Base-by-base conservation (phyloP, 108 stramenopile species). In the Aurantiochytrium sp. region DNA sequence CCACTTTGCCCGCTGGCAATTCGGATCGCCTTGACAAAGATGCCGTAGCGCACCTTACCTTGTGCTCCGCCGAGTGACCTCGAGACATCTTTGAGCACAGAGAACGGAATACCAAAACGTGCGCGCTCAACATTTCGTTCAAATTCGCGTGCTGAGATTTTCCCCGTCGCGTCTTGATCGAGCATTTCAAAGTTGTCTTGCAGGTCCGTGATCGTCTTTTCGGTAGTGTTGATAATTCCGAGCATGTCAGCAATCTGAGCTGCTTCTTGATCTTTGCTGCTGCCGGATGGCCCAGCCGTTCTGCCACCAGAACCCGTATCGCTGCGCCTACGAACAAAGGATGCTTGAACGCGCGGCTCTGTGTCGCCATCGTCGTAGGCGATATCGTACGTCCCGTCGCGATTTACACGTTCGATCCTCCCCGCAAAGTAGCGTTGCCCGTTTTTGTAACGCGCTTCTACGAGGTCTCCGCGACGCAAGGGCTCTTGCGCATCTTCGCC, bases 351-450 rank as follows among this genome's bases (percentile, higher is more conserved):
- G 4, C 87, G 42, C 10, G 58, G 23, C 60, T 94, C 94, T 35
- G 59, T 58, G 57, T 95, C 94, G 29, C 94, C 94, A 58, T 95
- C 94, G 25, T 91, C 93, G 60, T 94, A 95, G 2, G 21, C 35
- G 1, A 95, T 90, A 42, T 90, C 60, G 69, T 91, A 95, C 4
- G 93, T 93, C 0, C 94, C 94, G 53, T 95, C 92, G 5, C 88
- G 55, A 55, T 91, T 89, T 4, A 49, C 88, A 4, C 89, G 72
- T 45, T 53, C 35, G 44, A 95, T 93, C 18, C 44, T 88, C 5
- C 92, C 94, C 14, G 59, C 60, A 58, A 87, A 93, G 87, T 87
- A 93, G 18, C 72, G 88, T 2, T 58, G 44, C 47, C 91, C 64
- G 16, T 93, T 93, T 4, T 92, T 72, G 89, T 92, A 93, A 5